Conservation (phyloP, 139 green algal genomes). For the Picochlorum sp. region DNA sequence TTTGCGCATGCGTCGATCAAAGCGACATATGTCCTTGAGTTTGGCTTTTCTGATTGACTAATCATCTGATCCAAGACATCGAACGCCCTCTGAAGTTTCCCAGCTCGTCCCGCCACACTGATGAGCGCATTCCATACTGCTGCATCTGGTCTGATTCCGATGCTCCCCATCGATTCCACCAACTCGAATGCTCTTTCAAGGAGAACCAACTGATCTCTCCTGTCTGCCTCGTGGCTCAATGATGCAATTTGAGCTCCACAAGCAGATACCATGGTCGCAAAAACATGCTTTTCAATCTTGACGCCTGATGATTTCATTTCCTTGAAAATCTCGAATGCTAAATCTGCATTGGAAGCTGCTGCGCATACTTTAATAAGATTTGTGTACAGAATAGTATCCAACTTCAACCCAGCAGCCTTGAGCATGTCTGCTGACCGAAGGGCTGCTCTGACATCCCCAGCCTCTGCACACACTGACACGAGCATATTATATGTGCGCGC, state of each 20-base stretch:
- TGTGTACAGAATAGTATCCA: conserved; percentile 59
- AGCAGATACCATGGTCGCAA: conserved; percentile 49
- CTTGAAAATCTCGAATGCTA: conserved; percentile 38
- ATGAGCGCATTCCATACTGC: conserved; percentile 72
- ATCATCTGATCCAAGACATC: conserved; percentile 57
- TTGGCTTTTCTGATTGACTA: conserved; percentile 16
- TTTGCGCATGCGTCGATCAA: conserved; percentile 64
- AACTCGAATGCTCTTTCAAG: conserved; percentile 63
- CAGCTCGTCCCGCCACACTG: conserved; percentile 49
- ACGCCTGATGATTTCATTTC: conserved; percentile 34
- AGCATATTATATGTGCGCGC: conserved; percentile 65
- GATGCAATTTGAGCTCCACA: conserved; percentile 43
- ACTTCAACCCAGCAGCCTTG: conserved; percentile 32
- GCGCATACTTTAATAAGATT: conserved; percentile 61
- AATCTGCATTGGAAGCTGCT: conserved; percentile 28
- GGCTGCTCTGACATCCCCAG: conserved; percentile 36
- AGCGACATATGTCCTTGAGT: conserved; percentile 49
- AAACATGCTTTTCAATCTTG: conserved; percentile 44
- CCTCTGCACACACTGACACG: conserved; percentile 43
- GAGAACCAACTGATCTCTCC: conserved; percentile 65
- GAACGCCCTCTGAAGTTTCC: conserved; percentile 68
- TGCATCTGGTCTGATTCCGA: conserved; percentile 42
- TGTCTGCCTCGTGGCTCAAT: conserved; percentile 26
- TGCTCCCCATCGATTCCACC: conserved; percentile 42
- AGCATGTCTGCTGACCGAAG: conserved; percentile 47